Evolutionary conservation across 176 grass and related monocot genomes (phyloP), one percentile per base, ranked within the genome.

Genomic region (Juncus effusus): DNA sequence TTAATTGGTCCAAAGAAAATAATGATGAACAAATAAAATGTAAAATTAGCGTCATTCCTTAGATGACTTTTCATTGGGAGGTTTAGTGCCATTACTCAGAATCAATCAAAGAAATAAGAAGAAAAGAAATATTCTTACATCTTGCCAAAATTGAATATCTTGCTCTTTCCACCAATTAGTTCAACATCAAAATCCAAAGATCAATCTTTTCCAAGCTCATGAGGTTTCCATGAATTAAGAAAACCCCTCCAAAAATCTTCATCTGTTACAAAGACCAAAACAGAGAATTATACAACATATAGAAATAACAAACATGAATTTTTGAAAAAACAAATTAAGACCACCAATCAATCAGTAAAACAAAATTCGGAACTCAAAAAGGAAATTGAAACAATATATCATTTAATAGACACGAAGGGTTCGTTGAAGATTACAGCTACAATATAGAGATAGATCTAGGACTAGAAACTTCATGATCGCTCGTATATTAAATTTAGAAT

Each of bases 161-260:
- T 97, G 74, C 63, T 77, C 54, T 60, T 84, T 36, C 67, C 76
- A 6, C 78, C 62, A 91, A 78, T 86, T 65, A 82, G 64, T 67
- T 85, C 79, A 1, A 90, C 70, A 67, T 83, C 81, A 73, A 92
- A 92, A 78, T 86, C 83, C 47, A 92, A 74, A 36, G 75, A 1
- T 28, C 19, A 62, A 60, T 82, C 80, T 19, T 77, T 79, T 83
- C 78, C 80, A 54, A 81, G 61, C 77, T 79, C 84, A 28, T 74
- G 61, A 53, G 82, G 77, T 65, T 91, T 86, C 93, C 93, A 97
- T 40, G 80, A 80, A 19, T 67, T 86, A 69, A 92, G 88, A 64
- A 97, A 97, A 77, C 89, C 80, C 47, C 75, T 89, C 15, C 88
- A 88, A 70, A 97, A 92, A 76, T 97, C 85, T 47, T 91, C 85